phyloP scores from a whole-genome alignment of 208 protist genomes.

The Sergeia podlipaevii region DNA sequence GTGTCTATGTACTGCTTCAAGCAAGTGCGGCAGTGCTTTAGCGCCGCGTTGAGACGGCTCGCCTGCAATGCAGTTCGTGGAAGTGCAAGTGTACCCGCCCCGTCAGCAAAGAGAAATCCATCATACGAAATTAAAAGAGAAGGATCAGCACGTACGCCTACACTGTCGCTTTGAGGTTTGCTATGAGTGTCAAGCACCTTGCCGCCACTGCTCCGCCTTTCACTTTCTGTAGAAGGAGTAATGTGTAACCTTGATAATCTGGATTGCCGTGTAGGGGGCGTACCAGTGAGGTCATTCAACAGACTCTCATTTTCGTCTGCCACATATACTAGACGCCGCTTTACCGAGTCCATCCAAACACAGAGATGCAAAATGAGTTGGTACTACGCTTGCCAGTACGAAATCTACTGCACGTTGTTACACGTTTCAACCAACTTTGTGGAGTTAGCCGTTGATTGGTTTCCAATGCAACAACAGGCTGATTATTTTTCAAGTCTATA shows the following conservation, averaged over 20 bases:
- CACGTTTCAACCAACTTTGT: no score
- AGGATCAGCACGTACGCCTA: conserved; percentile 6
- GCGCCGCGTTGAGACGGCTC: conserved; percentile 19
- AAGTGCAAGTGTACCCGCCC: conserved; percentile 31
- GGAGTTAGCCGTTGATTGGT: no score
- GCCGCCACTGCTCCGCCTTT: conserved; percentile 1
- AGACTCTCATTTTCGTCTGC: conserved; percentile 58
- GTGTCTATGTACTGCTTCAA: conserved; percentile 19
- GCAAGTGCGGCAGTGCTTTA: conserved; percentile 39
- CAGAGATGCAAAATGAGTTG: no score
- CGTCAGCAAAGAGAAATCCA: conserved; percentile 55
- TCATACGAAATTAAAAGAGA: conserved; percentile 68
- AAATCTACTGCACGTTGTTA: no score
- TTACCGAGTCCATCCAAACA: conserved; percentile 48
- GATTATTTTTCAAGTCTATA: no score
- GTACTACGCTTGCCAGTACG: no score
- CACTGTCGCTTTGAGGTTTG: conserved; percentile 5
- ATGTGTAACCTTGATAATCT: conserved; percentile 35
- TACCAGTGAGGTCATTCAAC: conserved; percentile 44
- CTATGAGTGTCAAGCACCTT: background rate
- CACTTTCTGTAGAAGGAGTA: conserved; percentile 21
- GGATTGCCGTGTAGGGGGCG: conserved; percentile 42
- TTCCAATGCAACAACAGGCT: no score
- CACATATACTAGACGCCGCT: conserved; percentile 68
- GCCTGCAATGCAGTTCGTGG: conserved; percentile 48